Evolutionary conservation across 192 early-diverging fungal genomes (phyloP), one percentile per base, ranked within the genome.

Genomic region (Geranomyces michiganensis): DNA sequence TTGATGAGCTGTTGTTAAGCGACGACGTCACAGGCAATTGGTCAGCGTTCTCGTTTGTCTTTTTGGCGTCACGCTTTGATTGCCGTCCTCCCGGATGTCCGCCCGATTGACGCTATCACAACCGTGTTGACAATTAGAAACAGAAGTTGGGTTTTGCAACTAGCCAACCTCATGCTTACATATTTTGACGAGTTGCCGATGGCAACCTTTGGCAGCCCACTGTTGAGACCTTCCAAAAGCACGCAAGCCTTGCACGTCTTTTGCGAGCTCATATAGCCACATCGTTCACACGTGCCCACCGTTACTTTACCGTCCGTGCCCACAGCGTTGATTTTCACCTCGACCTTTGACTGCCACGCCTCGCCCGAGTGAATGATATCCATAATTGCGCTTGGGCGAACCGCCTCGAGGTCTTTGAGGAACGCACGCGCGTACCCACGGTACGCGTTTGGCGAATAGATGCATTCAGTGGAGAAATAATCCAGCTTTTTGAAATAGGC

Each of bases 391-490:
- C 81, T 89, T 0, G 96, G 91, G 45, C 97, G 84, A 33, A 99
- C 88, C 7, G 89, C 78, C 68, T 99, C 97, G 65, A 99, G 82
- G 74, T 97, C 95, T 79, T 99, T 99, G 41, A 99, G 83, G 77
- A 96, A 97, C 24, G 90, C 89, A 47, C 97, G 85, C 12, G 95
- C 97, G 77, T 97, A 87, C 6, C 97, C 97, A 45, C 97, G 91
- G 66, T 97, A 99, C 6, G 97, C 94, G 71, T 99, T 95, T 27
- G 96, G 96, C 33, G 94, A 94, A 78, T 99, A 99, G 24, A 93
- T 94, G 76, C 97, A 99, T 76, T 99, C 97, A 13, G 97, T 99
- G 14, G 95, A 96, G 63, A 99, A 99, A 82, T 99, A 99, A 74
- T 99, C 97, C 26, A 99, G 81, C 41, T 94, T 90, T 79, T 93